These are phyloP conservation scores for Aristolochia fimbriata DNA, from an alignment of 164 flowering plant species.

Conservation along the genomic window DNA sequence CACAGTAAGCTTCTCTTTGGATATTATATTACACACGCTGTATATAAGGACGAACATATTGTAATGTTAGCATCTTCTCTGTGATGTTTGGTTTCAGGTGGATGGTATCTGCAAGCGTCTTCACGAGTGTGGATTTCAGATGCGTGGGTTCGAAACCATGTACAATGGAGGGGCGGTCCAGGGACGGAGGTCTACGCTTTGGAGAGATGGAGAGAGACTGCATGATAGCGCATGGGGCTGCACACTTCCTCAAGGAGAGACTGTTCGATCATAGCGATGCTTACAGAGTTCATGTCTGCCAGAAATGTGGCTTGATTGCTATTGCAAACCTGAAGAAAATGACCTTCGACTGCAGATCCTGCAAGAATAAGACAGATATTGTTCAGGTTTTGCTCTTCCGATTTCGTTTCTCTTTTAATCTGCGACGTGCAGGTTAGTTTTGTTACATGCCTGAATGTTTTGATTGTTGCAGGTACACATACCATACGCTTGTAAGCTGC, in stretches of 20 bases:
- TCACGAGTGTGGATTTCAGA: slow-evolving; percentile 94
- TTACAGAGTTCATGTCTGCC: slow-evolving; percentile 87
- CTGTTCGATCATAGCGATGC: slow-evolving; percentile 97
- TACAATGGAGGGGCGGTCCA: slow-evolving; percentile 96
- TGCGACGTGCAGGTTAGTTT: too few relatives aligned
- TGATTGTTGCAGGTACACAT: slow-evolving; percentile 63
- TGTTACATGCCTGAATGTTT: too few relatives aligned
- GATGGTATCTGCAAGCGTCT: slow-evolving; percentile 94
- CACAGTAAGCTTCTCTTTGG: too few relatives aligned
- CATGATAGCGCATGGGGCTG: slow-evolving; percentile 95
- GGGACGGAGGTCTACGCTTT: slow-evolving; percentile 94
- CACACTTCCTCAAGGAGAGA: slow-evolving; percentile 76
- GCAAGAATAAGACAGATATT: slow-evolving; percentile 92
- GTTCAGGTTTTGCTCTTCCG: slow-evolving; percentile 97
- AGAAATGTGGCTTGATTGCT: slow-evolving; percentile 81
- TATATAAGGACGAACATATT: neutral
- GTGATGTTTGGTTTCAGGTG: slow-evolving; percentile 55
- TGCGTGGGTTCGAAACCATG: slow-evolving; percentile 98
- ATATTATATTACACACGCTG: too few relatives aligned
- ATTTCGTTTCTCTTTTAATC: too few relatives aligned
- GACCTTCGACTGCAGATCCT: slow-evolving; percentile 89
- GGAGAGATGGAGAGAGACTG: slow-evolving; percentile 98
- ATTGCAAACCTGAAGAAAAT: slow-evolving; percentile 93
- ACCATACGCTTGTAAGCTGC: slow-evolving; percentile 89
- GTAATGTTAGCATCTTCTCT: neutral